Conservation (phyloP, 2,329 filamentous ascomycete species). For the Neonectria faginata region DNA sequence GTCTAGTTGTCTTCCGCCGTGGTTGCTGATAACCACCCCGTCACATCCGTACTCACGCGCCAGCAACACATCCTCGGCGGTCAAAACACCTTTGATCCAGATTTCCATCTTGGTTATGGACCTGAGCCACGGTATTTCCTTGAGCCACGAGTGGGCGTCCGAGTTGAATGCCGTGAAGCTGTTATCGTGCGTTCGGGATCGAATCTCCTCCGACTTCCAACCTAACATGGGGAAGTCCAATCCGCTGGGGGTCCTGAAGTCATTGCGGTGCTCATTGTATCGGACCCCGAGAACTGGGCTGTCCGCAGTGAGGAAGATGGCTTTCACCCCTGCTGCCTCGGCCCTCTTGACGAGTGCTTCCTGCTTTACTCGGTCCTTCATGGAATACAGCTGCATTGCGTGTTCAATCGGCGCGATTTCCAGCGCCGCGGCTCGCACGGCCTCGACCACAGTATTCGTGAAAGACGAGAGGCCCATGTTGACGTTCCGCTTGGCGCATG, state of each 20-base stretch:
- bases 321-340: slow-evolving; percentile 7
- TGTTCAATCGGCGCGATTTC: background rate
- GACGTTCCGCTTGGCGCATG: slow-evolving; percentile 55
- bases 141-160: slow-evolving; percentile 57
- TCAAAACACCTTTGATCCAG: slow-evolving; percentile 60
- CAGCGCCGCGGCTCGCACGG: slow-evolving; percentile 1
- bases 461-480: slow-evolving; percentile 62
- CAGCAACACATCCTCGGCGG: slow-evolving; percentile 54
- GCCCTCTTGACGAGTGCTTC: slow-evolving; percentile 16
- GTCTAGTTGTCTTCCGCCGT: slow-evolving; percentile 61
- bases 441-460: slow-evolving; percentile 15
- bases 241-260: slow-evolving; percentile 8
- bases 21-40: slow-evolving; percentile 59
- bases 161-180: slow-evolving; percentile 37
- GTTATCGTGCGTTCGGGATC: slow-evolving; percentile 2
- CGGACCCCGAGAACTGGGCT: slow-evolving; percentile 17
- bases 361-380: slow-evolving; percentile 17
- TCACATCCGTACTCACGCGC: slow-evolving; percentile 53
- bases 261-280: slow-evolving; percentile 17
- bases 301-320: slow-evolving; percentile 20
- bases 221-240: slow-evolving; percentile 9
- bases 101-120: slow-evolving; percentile 61
- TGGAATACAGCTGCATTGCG: slow-evolving; percentile 18
- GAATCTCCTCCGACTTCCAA: slow-evolving; percentile 1
- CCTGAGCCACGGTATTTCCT: slow-evolving; percentile 63